Percentiles rank a stretch among this genome's conserved stretches.
These are phyloP conservation scores for Suhomyces anneliseae DNA, from an alignment of 1,139 yeast species.

Conservation along the genomic window DNA sequence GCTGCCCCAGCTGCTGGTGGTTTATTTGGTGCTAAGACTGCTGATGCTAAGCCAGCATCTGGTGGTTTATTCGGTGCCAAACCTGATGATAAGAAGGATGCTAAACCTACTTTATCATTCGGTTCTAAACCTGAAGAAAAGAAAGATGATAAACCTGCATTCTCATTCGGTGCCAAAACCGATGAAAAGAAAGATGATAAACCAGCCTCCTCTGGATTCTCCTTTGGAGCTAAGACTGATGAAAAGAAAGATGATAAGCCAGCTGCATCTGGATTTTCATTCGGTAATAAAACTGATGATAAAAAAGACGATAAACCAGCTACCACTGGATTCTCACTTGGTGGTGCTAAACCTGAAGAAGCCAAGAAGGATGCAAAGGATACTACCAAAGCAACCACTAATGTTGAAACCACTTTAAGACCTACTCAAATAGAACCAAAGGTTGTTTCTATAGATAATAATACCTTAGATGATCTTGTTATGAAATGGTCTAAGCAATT, in stretches of 20 bases:
- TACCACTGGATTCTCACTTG: slow-evolving; percentile 17
- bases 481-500: slow-evolving; percentile 92
- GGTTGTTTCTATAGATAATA: slow-evolving; percentile 81
- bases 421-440: slow-evolving; percentile 59
- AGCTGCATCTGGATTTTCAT: slow-evolving; percentile 20
- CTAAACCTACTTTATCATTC: slow-evolving; percentile 1
- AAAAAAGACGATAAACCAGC: slow-evolving; percentile 15
- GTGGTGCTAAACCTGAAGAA: slow-evolving; percentile 19
- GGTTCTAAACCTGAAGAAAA: slow-evolving; percentile 14
- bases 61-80: slow-evolving; percentile 28
- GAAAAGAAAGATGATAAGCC: slow-evolving; percentile 14
- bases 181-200: slow-evolving; percentile 16
- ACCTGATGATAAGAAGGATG: slow-evolving; percentile 16
- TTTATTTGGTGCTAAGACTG: slow-evolving; percentile 27
- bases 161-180: slow-evolving; percentile 18
- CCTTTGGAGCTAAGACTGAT: slow-evolving; percentile 18
- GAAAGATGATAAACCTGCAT: slow-evolving; percentile 14
- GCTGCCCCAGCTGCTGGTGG: slow-evolving; percentile 16
- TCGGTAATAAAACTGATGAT: slow-evolving; percentile 26
- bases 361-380: slow-evolving; percentile 11
- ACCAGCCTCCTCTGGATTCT: slow-evolving; percentile 13
- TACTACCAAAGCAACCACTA: slow-evolving; percentile 16
- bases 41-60: slow-evolving; percentile 17
- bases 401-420: slow-evolving; percentile 34
- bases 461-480: slow-evolving; percentile 88